phyloP scores from a whole-genome alignment of 2,329 filamentous ascomycete genomes.

The Phialocephala sp. region DNA sequence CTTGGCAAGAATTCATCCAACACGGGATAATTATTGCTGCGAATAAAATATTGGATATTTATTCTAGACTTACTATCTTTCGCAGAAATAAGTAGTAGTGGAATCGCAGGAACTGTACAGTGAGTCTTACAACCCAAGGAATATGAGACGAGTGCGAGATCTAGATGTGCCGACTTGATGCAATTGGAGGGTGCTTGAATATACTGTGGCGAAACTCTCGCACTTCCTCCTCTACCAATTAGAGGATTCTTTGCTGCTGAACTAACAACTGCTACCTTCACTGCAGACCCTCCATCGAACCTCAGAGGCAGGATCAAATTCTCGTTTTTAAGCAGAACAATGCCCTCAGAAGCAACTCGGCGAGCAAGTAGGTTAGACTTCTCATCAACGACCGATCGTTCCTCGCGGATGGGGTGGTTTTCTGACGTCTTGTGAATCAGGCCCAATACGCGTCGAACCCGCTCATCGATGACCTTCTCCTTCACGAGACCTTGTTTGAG shows the following conservation, averaged over 20 bases:
- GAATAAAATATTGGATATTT: slow-evolving; percentile 19
- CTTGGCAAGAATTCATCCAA: slow-evolving; percentile 12
- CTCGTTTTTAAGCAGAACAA: slow-evolving; percentile 38
- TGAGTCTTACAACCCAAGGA: slow-evolving; percentile 1
- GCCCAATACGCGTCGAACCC: slow-evolving; percentile 18
- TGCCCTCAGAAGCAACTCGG: slow-evolving; percentile 34
- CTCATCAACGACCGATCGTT: no score
- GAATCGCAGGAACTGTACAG: background rate
- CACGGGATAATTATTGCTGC: background rate
- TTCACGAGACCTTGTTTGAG: slow-evolving; percentile 10
- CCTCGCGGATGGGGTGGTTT: slow-evolving; percentile 16
- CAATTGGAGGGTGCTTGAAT: slow-evolving; percentile 9
- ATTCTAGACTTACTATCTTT: slow-evolving; percentile 18
- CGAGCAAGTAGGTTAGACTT: slow-evolving; percentile 53
- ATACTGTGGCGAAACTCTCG: slow-evolving; percentile 33
- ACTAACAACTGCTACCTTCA: slow-evolving; percentile 34
- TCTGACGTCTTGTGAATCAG: slow-evolving; percentile 18
- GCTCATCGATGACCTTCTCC: slow-evolving; percentile 19
- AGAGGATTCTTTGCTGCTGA: slow-evolving; percentile 30
- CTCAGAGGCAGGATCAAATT: slow-evolving; percentile 33
- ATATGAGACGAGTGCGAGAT: background rate
- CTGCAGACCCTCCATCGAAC: slow-evolving; percentile 11
- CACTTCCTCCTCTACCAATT: slow-evolving; percentile 36
- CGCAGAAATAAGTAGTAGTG: slow-evolving; percentile 6
- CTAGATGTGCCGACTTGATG: background rate